Conservation (phyloP, 805 yeast species). For the Candida peoriensis region DNA sequence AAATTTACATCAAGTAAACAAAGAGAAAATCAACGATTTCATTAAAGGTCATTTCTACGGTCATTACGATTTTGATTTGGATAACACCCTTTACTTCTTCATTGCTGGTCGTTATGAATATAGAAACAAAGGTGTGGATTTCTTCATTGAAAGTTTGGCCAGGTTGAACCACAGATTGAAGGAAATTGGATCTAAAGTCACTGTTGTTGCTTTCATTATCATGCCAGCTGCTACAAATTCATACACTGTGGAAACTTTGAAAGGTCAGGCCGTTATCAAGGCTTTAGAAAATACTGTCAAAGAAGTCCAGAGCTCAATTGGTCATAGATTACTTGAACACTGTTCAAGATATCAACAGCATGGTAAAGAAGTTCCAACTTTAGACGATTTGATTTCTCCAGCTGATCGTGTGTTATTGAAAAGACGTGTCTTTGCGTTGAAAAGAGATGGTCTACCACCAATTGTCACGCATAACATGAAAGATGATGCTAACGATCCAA, state of each 20-base stretch:
- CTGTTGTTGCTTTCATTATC: slow-evolving; percentile 94
- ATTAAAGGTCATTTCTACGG: slow-evolving; percentile 98
- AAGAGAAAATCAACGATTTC: slow-evolving; percentile 89
- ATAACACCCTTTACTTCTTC: slow-evolving; percentile 90
- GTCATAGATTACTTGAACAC: slow-evolving; percentile 83
- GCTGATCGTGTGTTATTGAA: slow-evolving; percentile 86
- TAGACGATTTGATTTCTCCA: slow-evolving; percentile 79
- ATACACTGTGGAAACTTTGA: slow-evolving; percentile 90
- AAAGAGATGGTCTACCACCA: slow-evolving; percentile 86
- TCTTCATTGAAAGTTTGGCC: slow-evolving; percentile 89
- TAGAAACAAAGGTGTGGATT: slow-evolving; percentile 94
- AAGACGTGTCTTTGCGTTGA: slow-evolving; percentile 88
- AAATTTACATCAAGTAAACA: slow-evolving; percentile 86
- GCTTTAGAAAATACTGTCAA: slow-evolving; percentile 84
- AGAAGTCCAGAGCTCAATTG: slow-evolving; percentile 83
- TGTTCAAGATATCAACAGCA: slow-evolving; percentile 65
- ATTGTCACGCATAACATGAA: slow-evolving; percentile 96
- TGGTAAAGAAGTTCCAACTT: slow-evolving; percentile 63
- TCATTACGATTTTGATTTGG: slow-evolving; percentile 89
- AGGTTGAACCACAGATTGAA: slow-evolving; percentile 85
- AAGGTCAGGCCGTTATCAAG: slow-evolving; percentile 93
- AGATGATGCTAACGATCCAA: slow-evolving; percentile 88
- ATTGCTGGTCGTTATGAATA: slow-evolving; percentile 97
- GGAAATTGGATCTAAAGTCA: slow-evolving; percentile 75
- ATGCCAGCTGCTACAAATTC: slow-evolving; percentile 97